A percentile compares a stretch with the other conserved stretches of the same genome.
phyloP scores from a whole-genome alignment of 73 alveolate species.

The Uronychia setigera region DNA sequence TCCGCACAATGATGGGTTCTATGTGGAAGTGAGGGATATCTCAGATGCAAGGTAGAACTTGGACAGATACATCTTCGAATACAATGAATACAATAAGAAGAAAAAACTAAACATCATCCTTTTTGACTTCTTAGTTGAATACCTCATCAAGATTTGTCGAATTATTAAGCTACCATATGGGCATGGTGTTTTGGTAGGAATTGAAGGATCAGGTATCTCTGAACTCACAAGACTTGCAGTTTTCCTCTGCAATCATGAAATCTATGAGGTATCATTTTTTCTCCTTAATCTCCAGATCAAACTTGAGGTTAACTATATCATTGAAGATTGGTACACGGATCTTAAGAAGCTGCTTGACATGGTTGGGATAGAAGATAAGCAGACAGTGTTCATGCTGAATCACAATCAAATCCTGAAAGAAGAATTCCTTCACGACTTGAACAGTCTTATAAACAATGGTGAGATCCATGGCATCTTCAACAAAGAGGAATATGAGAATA shows the following conservation, averaged over 20 bases:
- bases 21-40: constrained; percentile 50
- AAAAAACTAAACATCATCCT: constrained; percentile 61
- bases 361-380: constrained; percentile 80
- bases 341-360: constrained; percentile 61
- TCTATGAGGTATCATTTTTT: constrained; percentile 36
- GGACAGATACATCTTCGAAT: constrained; percentile 55
- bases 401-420: constrained; percentile 75
- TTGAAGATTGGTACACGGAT: constrained; percentile 75
- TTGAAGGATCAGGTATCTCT: constrained; percentile 82
- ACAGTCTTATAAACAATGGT: constrained; percentile 95
- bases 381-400: constrained; percentile 77
- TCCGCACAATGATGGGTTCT: constrained; percentile 47
- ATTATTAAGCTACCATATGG: constrained; percentile 76
- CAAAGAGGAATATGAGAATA: constrained; percentile 95
- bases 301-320: constrained; percentile 54
- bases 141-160: constrained; percentile 73
- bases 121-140: constrained; percentile 81
- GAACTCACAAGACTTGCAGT: constrained; percentile 69
- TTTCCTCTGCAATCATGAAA: constrained; percentile 52
- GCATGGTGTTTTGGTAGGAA: constrained; percentile 81
- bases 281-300: constrained; percentile 17
- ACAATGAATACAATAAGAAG: constrained; percentile 68
- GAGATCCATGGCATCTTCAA: constrained; percentile 96
- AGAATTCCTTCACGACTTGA: constrained; percentile 92
- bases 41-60: constrained; percentile 44